These are phyloP conservation scores for Lycium barbarum DNA, from an alignment of 257 asterid genomes.

Conservation along the genomic window DNA sequence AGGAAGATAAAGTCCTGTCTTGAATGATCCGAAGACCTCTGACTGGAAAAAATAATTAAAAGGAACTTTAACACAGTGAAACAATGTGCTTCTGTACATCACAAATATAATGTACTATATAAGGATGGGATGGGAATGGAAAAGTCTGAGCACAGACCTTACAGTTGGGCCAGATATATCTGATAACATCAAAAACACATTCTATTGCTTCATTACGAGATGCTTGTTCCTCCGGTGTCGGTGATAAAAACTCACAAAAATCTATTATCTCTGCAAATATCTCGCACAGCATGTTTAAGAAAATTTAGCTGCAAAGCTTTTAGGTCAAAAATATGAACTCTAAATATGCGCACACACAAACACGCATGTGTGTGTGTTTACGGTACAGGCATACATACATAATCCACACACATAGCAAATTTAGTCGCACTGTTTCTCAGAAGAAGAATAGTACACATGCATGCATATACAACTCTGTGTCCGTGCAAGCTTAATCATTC, in stretches of 20 bases:
- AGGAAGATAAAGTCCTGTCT: conserved; percentile 96
- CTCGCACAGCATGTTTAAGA: background rate
- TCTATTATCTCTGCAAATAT: conserved; percentile 83
- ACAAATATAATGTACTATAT: background rate
- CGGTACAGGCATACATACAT: background rate
- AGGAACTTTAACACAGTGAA: background rate
- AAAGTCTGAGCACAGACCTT: conserved; percentile 53
- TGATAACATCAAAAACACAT: conserved; percentile 77
- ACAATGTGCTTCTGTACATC: background rate
- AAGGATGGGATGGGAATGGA: background rate
- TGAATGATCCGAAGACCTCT: conserved; percentile 96
- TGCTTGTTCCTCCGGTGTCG: conserved; percentile 83
- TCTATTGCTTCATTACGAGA: conserved; percentile 77
- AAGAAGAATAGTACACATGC: background rate
- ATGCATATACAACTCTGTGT: no score
- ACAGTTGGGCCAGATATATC: conserved; percentile 88
- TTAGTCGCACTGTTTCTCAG: background rate
- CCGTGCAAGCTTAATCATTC: no score
- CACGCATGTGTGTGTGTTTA: background rate
- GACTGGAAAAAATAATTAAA: conserved; percentile 56
- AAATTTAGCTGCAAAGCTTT: background rate
- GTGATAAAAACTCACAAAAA: conserved; percentile 89
- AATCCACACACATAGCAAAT: background rate
- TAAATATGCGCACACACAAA: background rate
- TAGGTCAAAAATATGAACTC: background rate